Evolutionary conservation across 2,329 filamentous ascomycete genomes (phyloP), one percentile per base, ranked within the genome.

Genomic region (Sporothrix humicola): DNA sequence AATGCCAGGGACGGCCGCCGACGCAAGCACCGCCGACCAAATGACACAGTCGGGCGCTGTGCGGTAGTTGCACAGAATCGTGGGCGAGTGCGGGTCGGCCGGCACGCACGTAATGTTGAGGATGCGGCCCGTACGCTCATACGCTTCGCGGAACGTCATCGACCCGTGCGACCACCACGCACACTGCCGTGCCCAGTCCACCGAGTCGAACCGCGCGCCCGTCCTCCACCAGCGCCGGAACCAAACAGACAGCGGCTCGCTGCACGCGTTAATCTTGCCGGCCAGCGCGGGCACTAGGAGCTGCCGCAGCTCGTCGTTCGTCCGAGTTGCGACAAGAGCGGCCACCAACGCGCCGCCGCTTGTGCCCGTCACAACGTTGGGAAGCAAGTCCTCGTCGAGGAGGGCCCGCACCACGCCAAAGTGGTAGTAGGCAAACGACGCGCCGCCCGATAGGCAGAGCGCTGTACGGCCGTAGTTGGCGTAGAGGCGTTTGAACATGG

Each of bases 21-120:
- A 98, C 0, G 96, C 96, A 61, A 99, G 81, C 2, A 98, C 94
- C 1, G 96, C 95, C 12, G 94, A 97, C 96, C 97, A 99, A 76
- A 99, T 97, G 56, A 99, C 96, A 80, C 96, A 99, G 83, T 99
- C 94, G 0, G 96, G 96, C 26, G 92, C 93, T 1, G 96, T 98
- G 46, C 98, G 88, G 81, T 98, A 97, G 82, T 99, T 99, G 79
- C 94, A 94, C 8, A 99, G 87, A 76, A 99, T 97, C 0, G 94
- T 90, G 9, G 89, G 95, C 59, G 93, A 97, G 82, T 99, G 94
- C 20, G 95, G 96, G 80, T 99, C 96, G 0, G 95, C 95, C 0
- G 96, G 96, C 1, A 99, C 94, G 81, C 96, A 99, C 6, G 93
- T 94, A 10, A 99, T 94, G 81, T 99, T 99, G 69, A 99, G 87